Evolutionary conservation across 176 grass and related monocot species (phyloP).

Genomic region (Echinochloa phyllopogon): DNA sequence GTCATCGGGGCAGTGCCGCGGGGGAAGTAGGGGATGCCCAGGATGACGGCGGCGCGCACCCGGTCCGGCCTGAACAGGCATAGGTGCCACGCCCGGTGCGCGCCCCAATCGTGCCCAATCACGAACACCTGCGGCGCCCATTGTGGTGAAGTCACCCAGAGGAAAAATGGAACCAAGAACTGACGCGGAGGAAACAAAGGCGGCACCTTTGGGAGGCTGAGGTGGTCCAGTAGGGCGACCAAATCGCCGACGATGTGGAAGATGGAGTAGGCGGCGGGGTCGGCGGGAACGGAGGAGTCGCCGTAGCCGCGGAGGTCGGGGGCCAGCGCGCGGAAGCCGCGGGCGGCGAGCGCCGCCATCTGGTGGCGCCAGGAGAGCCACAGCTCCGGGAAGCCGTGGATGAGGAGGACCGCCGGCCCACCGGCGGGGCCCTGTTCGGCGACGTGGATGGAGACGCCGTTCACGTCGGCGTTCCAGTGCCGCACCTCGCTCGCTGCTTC

Average conservation of each 20-base stretch:
- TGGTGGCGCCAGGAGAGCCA: slow-evolving; percentile 73
- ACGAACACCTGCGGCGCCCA: slow-evolving; percentile 55
- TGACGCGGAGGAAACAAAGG: background rate
- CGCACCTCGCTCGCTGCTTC: slow-evolving; percentile 35
- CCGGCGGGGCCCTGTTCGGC: slow-evolving; percentile 45
- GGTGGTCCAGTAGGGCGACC: slow-evolving; percentile 53
- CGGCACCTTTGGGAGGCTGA: slow-evolving; percentile 48
- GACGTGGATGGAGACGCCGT: slow-evolving; percentile 61
- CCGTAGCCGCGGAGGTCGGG: slow-evolving; percentile 66
- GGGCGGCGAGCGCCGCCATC: slow-evolving; percentile 53
- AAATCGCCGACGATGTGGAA: slow-evolving; percentile 66
- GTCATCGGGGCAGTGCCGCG: slow-evolving; percentile 15
- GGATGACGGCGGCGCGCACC: slow-evolving; percentile 49
- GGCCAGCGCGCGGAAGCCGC: slow-evolving; percentile 60
- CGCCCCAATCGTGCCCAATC: slow-evolving; percentile 63
- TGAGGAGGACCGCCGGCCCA: slow-evolving; percentile 51
- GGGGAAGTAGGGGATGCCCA: slow-evolving; percentile 55
- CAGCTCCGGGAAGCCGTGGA: slow-evolving; percentile 82
- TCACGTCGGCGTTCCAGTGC: slow-evolving; percentile 46
- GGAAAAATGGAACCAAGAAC: background rate
- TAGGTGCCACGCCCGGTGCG: slow-evolving; percentile 58
- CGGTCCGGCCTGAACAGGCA: slow-evolving; percentile 71
- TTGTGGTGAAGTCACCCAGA: background rate
- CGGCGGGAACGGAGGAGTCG: slow-evolving; percentile 47
- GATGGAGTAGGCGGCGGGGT: slow-evolving; percentile 47